A percentile compares a stretch with the other conserved stretches of the same genome.
These are phyloP conservation scores for Starmerella riodocensis DNA, from an alignment of 805 yeast species.

Conservation along the genomic window DNA sequence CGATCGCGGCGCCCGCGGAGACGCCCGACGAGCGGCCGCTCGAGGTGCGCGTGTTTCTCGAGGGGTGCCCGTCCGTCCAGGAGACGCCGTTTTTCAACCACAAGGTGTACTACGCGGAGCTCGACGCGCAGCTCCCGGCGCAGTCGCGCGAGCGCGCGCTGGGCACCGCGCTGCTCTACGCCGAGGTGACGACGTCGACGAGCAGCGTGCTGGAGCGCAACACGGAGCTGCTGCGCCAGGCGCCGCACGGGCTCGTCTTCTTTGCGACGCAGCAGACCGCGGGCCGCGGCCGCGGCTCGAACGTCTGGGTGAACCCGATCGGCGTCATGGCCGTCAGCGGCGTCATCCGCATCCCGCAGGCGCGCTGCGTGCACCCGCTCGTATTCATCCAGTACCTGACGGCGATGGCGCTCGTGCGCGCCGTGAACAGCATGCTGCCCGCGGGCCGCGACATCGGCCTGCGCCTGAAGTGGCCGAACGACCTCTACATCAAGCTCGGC, in stretches of 20 bases:
- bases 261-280: conserved; percentile 74
- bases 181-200: conserved; percentile 86
- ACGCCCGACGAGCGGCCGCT: conserved; percentile 33
- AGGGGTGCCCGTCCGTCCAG: conserved; percentile 36
- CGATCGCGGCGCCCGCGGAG: background rate
- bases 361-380: conserved; percentile 41
- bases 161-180: conserved; percentile 60
- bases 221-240: conserved; percentile 38
- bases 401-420: conserved; percentile 70
- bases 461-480: conserved; percentile 93
- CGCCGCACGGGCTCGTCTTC: conserved; percentile 58
- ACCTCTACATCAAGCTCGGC: conserved; percentile 43
- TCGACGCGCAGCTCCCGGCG: conserved; percentile 27
- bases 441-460: conserved; percentile 70
- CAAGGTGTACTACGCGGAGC: conserved; percentile 37
- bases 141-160: conserved; percentile 22
- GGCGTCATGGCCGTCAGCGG: conserved; percentile 82
- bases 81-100: conserved; percentile 66
- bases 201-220: conserved; percentile 66
- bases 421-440: conserved; percentile 47
- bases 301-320: conserved; percentile 86
- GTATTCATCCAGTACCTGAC: conserved; percentile 80
- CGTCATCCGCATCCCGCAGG: conserved; percentile 44
- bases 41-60: conserved; percentile 37
- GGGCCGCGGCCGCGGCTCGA: conserved; percentile 91